Evolutionary conservation across 140 eudicot genomes (phyloP).

Genomic region (Erigeron philadelphicus): DNA sequence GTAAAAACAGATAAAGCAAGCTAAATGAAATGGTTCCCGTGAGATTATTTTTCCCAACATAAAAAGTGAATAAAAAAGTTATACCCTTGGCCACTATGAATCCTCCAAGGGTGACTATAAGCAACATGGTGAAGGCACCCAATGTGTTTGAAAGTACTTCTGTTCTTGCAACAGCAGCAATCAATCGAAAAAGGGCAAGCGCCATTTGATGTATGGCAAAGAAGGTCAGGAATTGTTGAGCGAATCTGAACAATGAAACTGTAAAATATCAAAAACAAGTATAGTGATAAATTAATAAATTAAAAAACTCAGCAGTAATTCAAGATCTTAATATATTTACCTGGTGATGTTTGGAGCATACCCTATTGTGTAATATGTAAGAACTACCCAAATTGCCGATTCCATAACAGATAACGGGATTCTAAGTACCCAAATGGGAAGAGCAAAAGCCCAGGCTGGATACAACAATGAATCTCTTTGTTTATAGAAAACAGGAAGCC

Average conservation of each 20-base stretch:
- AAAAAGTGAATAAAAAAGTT: neutral
- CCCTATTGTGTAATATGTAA: slow-evolving; percentile 56
- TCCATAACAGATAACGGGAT: slow-evolving; percentile 50
- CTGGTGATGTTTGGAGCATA: slow-evolving; percentile 50
- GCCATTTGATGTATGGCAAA: slow-evolving; percentile 63
- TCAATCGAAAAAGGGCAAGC: slow-evolving; percentile 46
- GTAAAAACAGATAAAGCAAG: too few species aligned
- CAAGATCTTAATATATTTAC: slow-evolving; percentile 20
- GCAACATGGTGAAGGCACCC: slow-evolving; percentile 43
- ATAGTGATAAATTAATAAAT: neutral
- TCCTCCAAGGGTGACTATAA: slow-evolving; percentile 58
- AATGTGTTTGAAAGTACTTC: slow-evolving; percentile 44
- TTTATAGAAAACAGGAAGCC: slow-evolving; percentile 43
- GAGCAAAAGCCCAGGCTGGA: slow-evolving; percentile 49
- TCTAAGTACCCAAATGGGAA: slow-evolving; percentile 43
- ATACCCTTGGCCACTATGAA: slow-evolving; percentile 55
- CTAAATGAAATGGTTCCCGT: too few species aligned
- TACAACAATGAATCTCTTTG: slow-evolving; percentile 45
- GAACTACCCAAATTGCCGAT: slow-evolving; percentile 44
- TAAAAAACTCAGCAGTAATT: neutral
- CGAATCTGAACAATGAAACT: slow-evolving; percentile 33
- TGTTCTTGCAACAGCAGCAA: slow-evolving; percentile 59
- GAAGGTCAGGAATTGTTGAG: slow-evolving; percentile 46
- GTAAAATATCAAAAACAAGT: slow-evolving; percentile 3
- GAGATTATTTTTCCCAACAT: neutral